Evolutionary conservation across 192 early-diverging fungal species (phyloP).

Genomic region (Oehlia diaphana): DNA sequence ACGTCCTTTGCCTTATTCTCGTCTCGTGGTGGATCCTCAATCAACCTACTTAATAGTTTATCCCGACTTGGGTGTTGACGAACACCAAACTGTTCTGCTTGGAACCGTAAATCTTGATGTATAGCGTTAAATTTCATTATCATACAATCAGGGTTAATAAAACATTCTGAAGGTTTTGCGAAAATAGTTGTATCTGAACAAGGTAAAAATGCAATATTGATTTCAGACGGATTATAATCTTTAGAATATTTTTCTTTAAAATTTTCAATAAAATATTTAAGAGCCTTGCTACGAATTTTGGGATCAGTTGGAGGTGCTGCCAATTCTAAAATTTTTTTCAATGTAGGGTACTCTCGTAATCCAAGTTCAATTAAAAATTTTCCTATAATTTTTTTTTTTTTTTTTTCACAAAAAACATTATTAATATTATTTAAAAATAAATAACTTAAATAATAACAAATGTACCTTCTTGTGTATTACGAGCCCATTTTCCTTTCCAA

Average conservation of each 20-base stretch:
- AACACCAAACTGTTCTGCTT: constrained; percentile 68
- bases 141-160: constrained; percentile 54
- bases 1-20: constrained; percentile 48
- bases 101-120: constrained; percentile 46
- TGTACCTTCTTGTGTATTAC: constrained; percentile 31
- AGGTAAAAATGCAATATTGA: constrained; percentile 67
- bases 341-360: constrained; percentile 42
- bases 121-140: constrained; percentile 72
- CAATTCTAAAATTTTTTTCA: constrained; percentile 41
- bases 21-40: constrained; percentile 30
- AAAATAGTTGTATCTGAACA: constrained; percentile 39
- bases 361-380: constrained; percentile 55
- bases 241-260: constrained; percentile 55
- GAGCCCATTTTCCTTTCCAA: constrained; percentile 61
- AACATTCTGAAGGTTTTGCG: constrained; percentile 64
- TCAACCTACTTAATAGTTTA: constrained; percentile 40
- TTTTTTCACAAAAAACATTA: neutral
- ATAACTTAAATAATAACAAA: no score
- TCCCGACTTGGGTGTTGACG: constrained; percentile 52
- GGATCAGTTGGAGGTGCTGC: constrained; percentile 37
- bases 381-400: constrained; percentile 22
- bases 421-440: neutral
- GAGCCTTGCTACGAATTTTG: constrained; percentile 47
- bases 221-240: constrained; percentile 42
- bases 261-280: constrained; percentile 75